Evolutionary conservation across 345 rosid species (phyloP).

Genomic region (Populus ilicifolia): DNA sequence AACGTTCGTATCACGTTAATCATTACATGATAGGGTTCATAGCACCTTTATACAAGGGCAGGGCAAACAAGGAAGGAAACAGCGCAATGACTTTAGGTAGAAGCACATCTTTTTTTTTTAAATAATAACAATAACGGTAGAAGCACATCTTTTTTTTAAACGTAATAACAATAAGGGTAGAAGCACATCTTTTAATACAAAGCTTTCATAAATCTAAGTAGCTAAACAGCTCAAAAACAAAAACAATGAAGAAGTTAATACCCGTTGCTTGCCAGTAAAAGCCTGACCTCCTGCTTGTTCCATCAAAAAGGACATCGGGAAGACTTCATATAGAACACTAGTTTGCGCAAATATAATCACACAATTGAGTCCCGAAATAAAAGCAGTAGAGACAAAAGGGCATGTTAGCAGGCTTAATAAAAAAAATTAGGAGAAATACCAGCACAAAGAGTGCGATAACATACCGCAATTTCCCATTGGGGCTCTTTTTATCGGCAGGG

Average conservation of each 20-base stretch:
- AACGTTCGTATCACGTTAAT: background rate
- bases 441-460: slow-evolving; percentile 3
- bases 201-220: background rate
- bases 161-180: background rate
- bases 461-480: slow-evolving; percentile 90
- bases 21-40: background rate
- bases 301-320: slow-evolving; percentile 95
- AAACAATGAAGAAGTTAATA: slow-evolving; percentile 17
- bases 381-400: background rate
- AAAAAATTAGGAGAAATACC: background rate
- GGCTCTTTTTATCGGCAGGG: slow-evolving; percentile 96
- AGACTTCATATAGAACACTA: slow-evolving; percentile 93
- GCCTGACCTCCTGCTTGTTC: slow-evolving; percentile 99
- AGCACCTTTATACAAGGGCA: too few relatives aligned
- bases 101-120: background rate
- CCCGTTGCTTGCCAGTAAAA: slow-evolving; percentile 85
- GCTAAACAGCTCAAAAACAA: background rate
- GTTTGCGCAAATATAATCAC: slow-evolving; percentile 13
- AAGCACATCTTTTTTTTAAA: background rate
- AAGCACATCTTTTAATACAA: background rate
- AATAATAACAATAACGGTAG: background rate
- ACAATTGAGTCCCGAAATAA: background rate
- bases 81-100: background rate
- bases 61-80: background rate
- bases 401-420: background rate